Percentiles rank a stretch among this genome's conserved stretches.
Evolutionary conservation across 2,329 filamentous ascomycete genomes (phyloP).

Genomic region (Blastomyces parvus): DNA sequence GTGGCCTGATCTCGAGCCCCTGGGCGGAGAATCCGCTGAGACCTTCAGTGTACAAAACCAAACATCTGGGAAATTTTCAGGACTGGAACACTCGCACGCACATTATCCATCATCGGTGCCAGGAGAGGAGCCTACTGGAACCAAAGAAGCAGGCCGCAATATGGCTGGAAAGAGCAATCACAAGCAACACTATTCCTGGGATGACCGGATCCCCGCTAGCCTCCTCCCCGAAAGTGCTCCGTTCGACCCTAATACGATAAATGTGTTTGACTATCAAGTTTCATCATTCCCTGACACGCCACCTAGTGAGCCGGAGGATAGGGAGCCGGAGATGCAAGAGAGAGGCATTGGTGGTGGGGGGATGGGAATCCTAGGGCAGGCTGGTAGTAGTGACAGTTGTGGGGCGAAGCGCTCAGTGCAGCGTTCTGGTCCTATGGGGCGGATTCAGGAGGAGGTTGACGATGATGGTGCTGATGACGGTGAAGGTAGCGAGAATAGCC

Average conservation of each 20-base stretch:
- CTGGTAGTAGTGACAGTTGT: constrained; percentile 12
- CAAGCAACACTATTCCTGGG: neutral
- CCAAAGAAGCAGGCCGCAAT: neutral
- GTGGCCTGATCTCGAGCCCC: constrained; percentile 2
- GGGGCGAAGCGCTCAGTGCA: neutral
- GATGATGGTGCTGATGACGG: neutral
- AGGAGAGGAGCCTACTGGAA: neutral
- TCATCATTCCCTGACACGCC: constrained; percentile 22
- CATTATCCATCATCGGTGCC: neutral
- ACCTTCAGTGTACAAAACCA: neutral
- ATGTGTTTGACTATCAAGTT: constrained; percentile 33
- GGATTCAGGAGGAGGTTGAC: neutral
- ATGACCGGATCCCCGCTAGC: constrained; percentile 9
- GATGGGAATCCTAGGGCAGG: constrained; percentile 19
- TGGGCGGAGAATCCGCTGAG: neutral
- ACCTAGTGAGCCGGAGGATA: constrained; percentile 17
- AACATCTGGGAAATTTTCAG: neutral
- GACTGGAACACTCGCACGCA: neutral
- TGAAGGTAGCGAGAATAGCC: neutral
- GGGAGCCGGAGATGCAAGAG: constrained; percentile 35
- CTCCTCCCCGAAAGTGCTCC: constrained; percentile 7
- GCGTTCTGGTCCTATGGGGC: neutral
- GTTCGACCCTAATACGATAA: constrained; percentile 10
- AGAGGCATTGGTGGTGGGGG: constrained; percentile 16
- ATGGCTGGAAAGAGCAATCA: neutral